A percentile compares a stretch with the other conserved stretches of the same genome.
These are phyloP conservation scores for Leishmania lainsoni DNA, from an alignment of 208 protist species.

Conservation along the genomic window DNA sequence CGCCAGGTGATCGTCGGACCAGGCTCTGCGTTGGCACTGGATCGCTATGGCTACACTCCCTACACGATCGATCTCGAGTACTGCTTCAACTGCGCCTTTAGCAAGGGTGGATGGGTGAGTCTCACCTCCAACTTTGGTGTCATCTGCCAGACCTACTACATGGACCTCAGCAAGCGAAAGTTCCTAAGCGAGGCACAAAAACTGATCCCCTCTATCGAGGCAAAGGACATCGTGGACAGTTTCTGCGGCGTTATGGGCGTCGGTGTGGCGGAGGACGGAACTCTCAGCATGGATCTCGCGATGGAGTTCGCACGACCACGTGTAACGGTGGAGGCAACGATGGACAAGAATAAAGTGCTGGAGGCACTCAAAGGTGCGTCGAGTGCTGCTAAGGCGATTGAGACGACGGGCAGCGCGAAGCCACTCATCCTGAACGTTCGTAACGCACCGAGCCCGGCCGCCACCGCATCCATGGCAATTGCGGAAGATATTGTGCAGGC, in stretches of 20 bases:
- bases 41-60: slow-evolving; percentile 83
- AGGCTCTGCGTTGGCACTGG: slow-evolving; percentile 70
- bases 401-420: slow-evolving; percentile 9
- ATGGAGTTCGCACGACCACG: slow-evolving; percentile 76
- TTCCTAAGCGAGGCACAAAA: slow-evolving; percentile 78
- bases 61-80: slow-evolving; percentile 80
- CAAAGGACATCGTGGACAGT: slow-evolving; percentile 70
- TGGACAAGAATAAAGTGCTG: slow-evolving; percentile 43
- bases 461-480: slow-evolving; percentile 87
- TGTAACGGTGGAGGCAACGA: slow-evolving; percentile 40
- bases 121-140: slow-evolving; percentile 55
- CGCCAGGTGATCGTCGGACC: slow-evolving; percentile 83
- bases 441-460: slow-evolving; percentile 89
- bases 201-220: slow-evolving; percentile 68
- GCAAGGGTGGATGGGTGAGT: slow-evolving; percentile 76
- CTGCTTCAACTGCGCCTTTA: slow-evolving; percentile 67
- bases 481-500: slow-evolving; percentile 81
- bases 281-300: slow-evolving; percentile 68
- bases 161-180: slow-evolving; percentile 54
- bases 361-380: slow-evolving; percentile 35
- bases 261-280: slow-evolving; percentile 58
- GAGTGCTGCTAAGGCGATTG: slow-evolving; percentile 11
- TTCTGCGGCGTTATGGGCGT: slow-evolving; percentile 80
- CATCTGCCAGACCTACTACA: slow-evolving; percentile 62
- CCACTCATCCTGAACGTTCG: slow-evolving; percentile 88